Evolutionary conservation across 257 asterid genomes (phyloP), one percentile per base, ranked within the genome.

Genomic region (Primulina huaijiensis): DNA sequence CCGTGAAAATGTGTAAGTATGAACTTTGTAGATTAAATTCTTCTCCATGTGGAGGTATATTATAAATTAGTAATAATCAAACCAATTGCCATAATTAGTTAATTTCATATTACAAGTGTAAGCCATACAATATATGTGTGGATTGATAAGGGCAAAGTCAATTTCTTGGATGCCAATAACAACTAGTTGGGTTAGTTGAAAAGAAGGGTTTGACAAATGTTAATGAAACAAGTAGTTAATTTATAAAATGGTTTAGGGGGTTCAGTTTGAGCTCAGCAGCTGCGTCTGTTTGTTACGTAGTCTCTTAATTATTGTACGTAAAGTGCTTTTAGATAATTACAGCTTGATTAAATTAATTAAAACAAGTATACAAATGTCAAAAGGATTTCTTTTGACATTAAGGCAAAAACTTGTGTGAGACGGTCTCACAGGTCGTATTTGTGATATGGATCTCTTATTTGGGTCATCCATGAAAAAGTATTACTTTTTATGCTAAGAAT

Each of bases 131-230:
- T 35, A 7, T 35, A 67, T 67, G 67, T 8, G 71, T 35, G 64
- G 6, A 77, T 62, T 67, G 6, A 77, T 62, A 63, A 75, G 79
- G 57, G 53, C 21, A 29, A 78, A 33, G 87, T 83, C 80, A 75
- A 76, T 74, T 79, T 79, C 74, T 82, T 76, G 90, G 88, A 81
- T 80, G 72, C 80, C 78, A 43, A 65, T 43, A 75, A 64, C 75
- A 2, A 6, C 37, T 74, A 65, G 78, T 74, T 77, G 88, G 84
- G 64, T 83, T 84, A 75, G 90, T 82, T 88, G 61, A 73, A 71
- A 33, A 37, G 56, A 55, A 57, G 71, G 81, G 76, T 84, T 86
- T 87, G 86, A 85, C 93, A 79, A 78, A 57, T 38, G 21, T 58
- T 60, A 65, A 66, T 64, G 65, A 68, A 72, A 65, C 72, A 65